A percentile compares a stretch with the other conserved stretches of the same genome.
Conservation (phyloP, 225 moss, liverwort and hornwort genomes). For the Sphagnum contortum region DNA sequence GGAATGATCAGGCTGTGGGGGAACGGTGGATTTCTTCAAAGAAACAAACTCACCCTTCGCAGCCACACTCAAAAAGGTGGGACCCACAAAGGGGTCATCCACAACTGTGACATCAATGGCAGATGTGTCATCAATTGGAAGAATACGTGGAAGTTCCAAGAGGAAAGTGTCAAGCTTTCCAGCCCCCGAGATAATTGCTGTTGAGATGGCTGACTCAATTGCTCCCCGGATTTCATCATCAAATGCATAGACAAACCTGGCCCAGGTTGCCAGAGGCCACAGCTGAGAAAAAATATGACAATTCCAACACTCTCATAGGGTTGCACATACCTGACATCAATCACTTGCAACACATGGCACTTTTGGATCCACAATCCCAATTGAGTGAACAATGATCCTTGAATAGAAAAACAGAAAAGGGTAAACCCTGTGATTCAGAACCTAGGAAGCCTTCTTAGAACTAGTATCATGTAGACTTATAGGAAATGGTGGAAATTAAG, state of each 20-base stretch:
- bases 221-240: conserved; percentile 68
- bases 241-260: conserved; percentile 90
- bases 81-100: conserved; percentile 59
- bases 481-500: too few species aligned
- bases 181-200: conserved; percentile 39
- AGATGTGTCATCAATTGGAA: conserved; percentile 70
- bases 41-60: conserved; percentile 67
- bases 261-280: background rate
- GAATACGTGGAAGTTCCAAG: conserved; percentile 47
- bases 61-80: conserved; percentile 69
- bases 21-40: conserved; percentile 26
- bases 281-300: background rate
- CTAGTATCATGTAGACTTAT: too few species aligned
- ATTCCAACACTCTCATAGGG: too few species aligned
- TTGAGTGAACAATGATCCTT: too few species aligned
- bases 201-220: conserved; percentile 57
- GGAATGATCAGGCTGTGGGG: conserved; percentile 47
- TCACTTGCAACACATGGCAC: too few species aligned
- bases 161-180: conserved; percentile 62
- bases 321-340: too few species aligned
- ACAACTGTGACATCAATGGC: conserved; percentile 85
- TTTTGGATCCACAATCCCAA: too few species aligned
- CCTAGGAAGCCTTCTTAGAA: too few species aligned
- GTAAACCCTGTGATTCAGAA: too few species aligned
- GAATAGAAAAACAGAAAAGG: too few species aligned